These are phyloP conservation scores for Huiozyma sinensis DNA, from an alignment of 805 yeast species.

Conservation along the genomic window DNA sequence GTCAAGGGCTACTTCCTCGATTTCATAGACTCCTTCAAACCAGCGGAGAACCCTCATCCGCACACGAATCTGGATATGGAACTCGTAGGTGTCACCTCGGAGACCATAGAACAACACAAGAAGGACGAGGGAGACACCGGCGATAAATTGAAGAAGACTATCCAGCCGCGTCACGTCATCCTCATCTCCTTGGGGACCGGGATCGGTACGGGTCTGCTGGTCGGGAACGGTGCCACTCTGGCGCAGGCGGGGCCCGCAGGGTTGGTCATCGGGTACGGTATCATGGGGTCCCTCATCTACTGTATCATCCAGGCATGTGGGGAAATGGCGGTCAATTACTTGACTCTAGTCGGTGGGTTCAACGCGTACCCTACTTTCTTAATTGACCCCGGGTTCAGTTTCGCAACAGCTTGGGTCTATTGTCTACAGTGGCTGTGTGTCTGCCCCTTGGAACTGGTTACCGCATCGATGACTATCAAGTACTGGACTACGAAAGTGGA, in stretches of 20 bases:
- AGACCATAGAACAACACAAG: no score
- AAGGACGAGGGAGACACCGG: conserved; percentile 3
- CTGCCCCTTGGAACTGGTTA: conserved; percentile 52
- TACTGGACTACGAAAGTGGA: conserved; percentile 47
- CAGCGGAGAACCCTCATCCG: conserved; percentile 8
- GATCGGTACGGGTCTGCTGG: conserved; percentile 65
- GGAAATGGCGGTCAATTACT: conserved; percentile 53
- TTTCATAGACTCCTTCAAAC: conserved; percentile 4
- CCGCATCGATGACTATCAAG: conserved; percentile 50
- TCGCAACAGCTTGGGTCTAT: conserved; percentile 54
- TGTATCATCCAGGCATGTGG: conserved; percentile 55
- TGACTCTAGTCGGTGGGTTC: conserved; percentile 51
- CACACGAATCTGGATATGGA: conserved; percentile 1
- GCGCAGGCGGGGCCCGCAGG: conserved; percentile 38
- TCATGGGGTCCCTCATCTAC: conserved; percentile 49
- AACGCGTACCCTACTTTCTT: conserved; percentile 46
- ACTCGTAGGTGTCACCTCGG: neutral
- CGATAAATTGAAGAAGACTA: conserved; percentile 28
- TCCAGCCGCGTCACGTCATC: conserved; percentile 41
- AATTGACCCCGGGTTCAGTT: conserved; percentile 46
- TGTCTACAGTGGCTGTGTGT: conserved; percentile 55
- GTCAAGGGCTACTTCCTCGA: no score
- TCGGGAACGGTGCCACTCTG: conserved; percentile 44
- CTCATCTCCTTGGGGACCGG: conserved; percentile 81
- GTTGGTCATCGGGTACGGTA: conserved; percentile 43